A percentile compares a stretch with the other conserved stretches of the same genome.
phyloP scores from a whole-genome alignment of 1,284 basidiomycete species.

The Jaminaea rosea region DNA sequence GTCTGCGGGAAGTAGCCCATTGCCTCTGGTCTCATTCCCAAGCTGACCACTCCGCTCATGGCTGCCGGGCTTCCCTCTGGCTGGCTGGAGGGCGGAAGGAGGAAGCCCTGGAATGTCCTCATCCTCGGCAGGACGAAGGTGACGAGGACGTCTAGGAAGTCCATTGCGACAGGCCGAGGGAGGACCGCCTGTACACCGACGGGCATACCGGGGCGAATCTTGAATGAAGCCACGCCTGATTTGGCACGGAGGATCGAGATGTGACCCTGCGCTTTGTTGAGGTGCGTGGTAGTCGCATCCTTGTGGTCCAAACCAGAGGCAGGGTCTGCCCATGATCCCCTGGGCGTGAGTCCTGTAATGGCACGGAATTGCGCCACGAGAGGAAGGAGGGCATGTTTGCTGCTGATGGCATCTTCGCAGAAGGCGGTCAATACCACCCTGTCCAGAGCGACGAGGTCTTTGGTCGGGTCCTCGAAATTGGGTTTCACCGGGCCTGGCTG shows the following conservation, averaged over 20 bases:
- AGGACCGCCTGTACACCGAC: slow-evolving; percentile 82
- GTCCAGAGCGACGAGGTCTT: slow-evolving; percentile 60
- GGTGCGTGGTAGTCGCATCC: too few relatives aligned
- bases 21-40: slow-evolving; percentile 74
- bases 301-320: slow-evolving; percentile 2
- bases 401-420: slow-evolving; percentile 55
- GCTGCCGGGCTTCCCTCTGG: slow-evolving; percentile 54
- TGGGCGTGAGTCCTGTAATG: slow-evolving; percentile 68
- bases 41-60: slow-evolving; percentile 74
- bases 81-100: slow-evolving; percentile 55
- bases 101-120: slow-evolving; percentile 77
- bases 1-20: slow-evolving; percentile 74
- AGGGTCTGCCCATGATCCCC: slow-evolving; percentile 27
- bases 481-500: slow-evolving; percentile 29
- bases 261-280: slow-evolving; percentile 20
- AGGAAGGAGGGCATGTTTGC: slow-evolving; percentile 68
- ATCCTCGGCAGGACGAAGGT: slow-evolving; percentile 91
- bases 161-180: slow-evolving; percentile 82
- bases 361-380: slow-evolving; percentile 79
- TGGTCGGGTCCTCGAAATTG: slow-evolving; percentile 10
- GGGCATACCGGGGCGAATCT: slow-evolving; percentile 70
- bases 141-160: slow-evolving; percentile 76
- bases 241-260: slow-evolving; percentile 72
- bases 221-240: slow-evolving; percentile 74
- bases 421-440: slow-evolving; percentile 56